A percentile compares a stretch with the other conserved stretches of the same genome.
phyloP scores from a whole-genome alignment of 2,329 filamentous ascomycete genomes.

The Stromatinia cepivora region DNA sequence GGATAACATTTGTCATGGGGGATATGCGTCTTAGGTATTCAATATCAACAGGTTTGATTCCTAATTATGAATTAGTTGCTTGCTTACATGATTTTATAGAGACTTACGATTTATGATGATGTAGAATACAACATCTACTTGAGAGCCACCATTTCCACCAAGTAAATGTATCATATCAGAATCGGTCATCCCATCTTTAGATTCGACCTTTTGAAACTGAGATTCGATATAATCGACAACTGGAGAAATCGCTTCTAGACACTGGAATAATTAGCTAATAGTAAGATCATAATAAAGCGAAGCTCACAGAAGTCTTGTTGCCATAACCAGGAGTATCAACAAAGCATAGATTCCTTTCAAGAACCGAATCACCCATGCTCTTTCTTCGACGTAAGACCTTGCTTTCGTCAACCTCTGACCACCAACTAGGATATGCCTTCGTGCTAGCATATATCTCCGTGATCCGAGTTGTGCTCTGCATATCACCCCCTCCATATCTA shows the following conservation, averaged over 20 bases:
- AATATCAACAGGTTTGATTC: slow-evolving; percentile 63
- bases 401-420: slow-evolving; percentile 73
- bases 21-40: slow-evolving; percentile 70
- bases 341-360: slow-evolving; percentile 93
- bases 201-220: slow-evolving; percentile 63
- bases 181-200: slow-evolving; percentile 63
- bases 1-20: slow-evolving; percentile 78
- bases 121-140: slow-evolving; percentile 85
- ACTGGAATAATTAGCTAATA: slow-evolving; percentile 43
- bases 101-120: slow-evolving; percentile 69
- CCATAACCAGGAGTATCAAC: slow-evolving; percentile 76
- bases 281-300: slow-evolving; percentile 26
- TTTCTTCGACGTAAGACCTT: slow-evolving; percentile 61
- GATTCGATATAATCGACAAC: slow-evolving; percentile 73
- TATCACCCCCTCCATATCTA: slow-evolving; percentile 32
- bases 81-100: slow-evolving; percentile 26
- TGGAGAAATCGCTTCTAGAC: slow-evolving; percentile 57
- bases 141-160: slow-evolving; percentile 76
- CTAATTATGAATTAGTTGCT: slow-evolving; percentile 42
- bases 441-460: slow-evolving; percentile 77
- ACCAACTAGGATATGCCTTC: slow-evolving; percentile 85
- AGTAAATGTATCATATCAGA: slow-evolving; percentile 74
- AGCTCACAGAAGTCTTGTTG: slow-evolving; percentile 52
- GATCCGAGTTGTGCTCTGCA: slow-evolving; percentile 46
- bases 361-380: slow-evolving; percentile 71